Percentiles rank a stretch among this genome's conserved stretches.
Evolutionary conservation across 352 stramenopile species (phyloP).

Genomic region (Achlya hypogyna): DNA sequence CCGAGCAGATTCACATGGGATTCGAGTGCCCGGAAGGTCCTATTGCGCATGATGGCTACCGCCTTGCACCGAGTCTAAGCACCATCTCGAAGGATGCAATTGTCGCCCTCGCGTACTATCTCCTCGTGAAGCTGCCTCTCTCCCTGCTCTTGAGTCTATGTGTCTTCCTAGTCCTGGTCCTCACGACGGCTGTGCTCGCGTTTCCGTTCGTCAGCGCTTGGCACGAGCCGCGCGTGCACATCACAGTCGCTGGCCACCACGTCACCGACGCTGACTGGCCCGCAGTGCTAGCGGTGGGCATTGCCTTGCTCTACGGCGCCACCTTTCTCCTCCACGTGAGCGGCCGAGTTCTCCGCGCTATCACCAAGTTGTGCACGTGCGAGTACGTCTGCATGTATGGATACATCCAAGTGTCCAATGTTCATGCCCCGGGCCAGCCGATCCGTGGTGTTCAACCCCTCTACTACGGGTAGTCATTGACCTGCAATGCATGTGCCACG

Average conservation of each 20-base stretch:
- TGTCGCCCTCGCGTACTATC: not conserved
- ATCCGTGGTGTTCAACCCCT: too few species aligned
- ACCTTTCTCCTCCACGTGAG: conserved; percentile 11
- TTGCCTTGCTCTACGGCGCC: conserved; percentile 1
- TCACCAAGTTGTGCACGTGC: conserved; percentile 10
- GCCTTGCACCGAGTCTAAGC: too few species aligned
- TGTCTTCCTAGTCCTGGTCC: not conserved
- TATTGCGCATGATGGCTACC: not conserved
- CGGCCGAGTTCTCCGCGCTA: not conserved
- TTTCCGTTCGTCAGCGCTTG: conserved; percentile 2
- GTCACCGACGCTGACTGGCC: not conserved
- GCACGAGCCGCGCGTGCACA: not conserved
- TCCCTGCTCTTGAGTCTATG: not conserved
- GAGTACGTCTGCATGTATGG: too few species aligned
- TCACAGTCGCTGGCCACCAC: not conserved
- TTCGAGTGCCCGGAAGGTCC: not conserved
- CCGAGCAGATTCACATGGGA: conserved; percentile 24
- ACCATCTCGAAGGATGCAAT: not conserved
- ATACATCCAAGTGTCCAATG: too few species aligned
- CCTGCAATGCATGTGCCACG: too few species aligned
- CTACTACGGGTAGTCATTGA: too few species aligned
- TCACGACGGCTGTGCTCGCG: not conserved
- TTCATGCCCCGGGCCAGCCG: too few species aligned
- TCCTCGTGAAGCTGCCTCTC: conserved; percentile 12
- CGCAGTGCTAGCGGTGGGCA: not conserved